Evolutionary conservation across 2,329 filamentous ascomycete genomes (phyloP).

Genomic region (Colletotrichum liaoningense): DNA sequence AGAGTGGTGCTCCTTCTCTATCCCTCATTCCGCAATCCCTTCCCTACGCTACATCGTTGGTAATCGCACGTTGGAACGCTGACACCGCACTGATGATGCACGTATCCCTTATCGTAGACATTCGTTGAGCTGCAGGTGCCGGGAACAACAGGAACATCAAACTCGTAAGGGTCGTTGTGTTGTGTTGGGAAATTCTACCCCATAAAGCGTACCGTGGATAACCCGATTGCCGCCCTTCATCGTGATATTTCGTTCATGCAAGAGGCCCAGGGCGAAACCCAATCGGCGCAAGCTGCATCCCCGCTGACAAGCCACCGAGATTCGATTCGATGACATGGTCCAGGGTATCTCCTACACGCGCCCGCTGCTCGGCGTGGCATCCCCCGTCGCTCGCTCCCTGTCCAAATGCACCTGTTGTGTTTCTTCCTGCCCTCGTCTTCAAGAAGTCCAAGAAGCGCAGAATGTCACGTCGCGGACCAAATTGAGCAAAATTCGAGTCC

Average conservation of each 20-base stretch:
- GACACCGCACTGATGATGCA: not conserved
- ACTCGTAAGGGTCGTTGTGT: slow-evolving; percentile 2
- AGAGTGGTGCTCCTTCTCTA: not conserved
- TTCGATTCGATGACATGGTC: slow-evolving; percentile 12
- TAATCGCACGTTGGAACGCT: not conserved
- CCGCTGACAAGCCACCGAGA: not conserved
- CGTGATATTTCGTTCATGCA: slow-evolving; percentile 22
- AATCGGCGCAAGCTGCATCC: not conserved
- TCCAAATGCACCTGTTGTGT: not conserved
- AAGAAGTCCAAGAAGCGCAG: not conserved
- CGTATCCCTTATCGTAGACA: not conserved
- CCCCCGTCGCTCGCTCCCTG: slow-evolving; percentile 15
- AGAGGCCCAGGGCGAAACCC: slow-evolving; percentile 15
- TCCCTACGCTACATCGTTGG: slow-evolving; percentile 5
- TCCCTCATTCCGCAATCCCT: slow-evolving; percentile 9
- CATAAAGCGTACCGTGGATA: not conserved
- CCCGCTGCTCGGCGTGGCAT: not conserved
- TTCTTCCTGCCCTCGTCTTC: not conserved
- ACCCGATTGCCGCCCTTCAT: slow-evolving; percentile 15
- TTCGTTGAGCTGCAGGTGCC: slow-evolving; percentile 22
- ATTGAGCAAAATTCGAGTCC: slow-evolving; percentile 3
- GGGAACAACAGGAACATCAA: slow-evolving; percentile 17
- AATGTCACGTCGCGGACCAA: slow-evolving; percentile 15
- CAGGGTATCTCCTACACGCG: not conserved
- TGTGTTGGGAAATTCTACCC: not conserved